Base-by-base conservation (phyloP, 2,329 filamentous ascomycete genomes). In the Alternaria brassicae region DNA sequence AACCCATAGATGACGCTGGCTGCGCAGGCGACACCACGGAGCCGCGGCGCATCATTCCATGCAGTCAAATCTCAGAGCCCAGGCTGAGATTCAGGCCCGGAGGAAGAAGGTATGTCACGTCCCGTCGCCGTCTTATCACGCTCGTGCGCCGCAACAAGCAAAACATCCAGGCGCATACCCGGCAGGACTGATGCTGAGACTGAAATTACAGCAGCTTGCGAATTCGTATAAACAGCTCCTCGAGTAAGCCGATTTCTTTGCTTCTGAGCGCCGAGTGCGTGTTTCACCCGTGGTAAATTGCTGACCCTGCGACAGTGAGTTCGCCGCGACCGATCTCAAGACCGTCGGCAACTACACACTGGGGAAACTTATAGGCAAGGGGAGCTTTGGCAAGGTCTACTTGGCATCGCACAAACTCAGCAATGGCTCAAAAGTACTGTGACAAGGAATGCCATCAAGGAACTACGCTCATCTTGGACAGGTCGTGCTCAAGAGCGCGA, bases 361-460 rank as follows among this genome's bases (percentile, higher is more conserved):
- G 57, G 95, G 95, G 44, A 89, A 89, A 60, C 84, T 99, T 58
- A 97, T 99, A 76, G 95, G 95, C 68, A 99, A 98, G 77, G 95
- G 95, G 58, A 97, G 93, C 65, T 99, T 99, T 80, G 95, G 95
- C 72, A 98, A 97, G 81, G 95, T 99, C 72, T 99, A 99, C 79
- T 85, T 99, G 59, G 95, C 94, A 58, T 88, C 89, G 44, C 95
- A 99, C 80, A 98, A 97, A 79, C 92, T 99, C 78, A 98, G 92
- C 73, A 97, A 97, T 88, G 94, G 93, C 73, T 97, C 93, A 76
- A 98, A 97, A 88, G 93, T 94, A 74, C 62, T 83, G 40, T 32
- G 6, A 2, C 17, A 15, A 36, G 15, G 23, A 36, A 23, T 9
- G 39, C 28, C 30, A 51, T 8, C 30, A 39, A 32, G 45, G n/a